Base-by-base conservation (phyloP, 106 monocot species). In the Allium fistulosum region DNA sequence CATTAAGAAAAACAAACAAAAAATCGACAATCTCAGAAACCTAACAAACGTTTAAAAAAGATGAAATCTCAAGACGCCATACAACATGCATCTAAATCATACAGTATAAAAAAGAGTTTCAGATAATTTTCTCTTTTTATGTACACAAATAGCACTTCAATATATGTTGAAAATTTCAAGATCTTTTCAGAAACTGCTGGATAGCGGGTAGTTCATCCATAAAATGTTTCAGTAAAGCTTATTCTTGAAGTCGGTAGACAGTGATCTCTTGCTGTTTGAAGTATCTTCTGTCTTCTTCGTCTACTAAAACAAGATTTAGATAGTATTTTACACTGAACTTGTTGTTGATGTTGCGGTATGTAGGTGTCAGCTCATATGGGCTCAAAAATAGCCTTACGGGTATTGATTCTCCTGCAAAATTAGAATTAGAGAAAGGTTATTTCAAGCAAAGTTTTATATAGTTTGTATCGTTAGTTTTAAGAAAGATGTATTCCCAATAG, bases 191-290 rank as follows among this genome's bases (percentile, higher is more conserved):
- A 61, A 59, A 59, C 17, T 10, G 8, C 61, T 11, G 27, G 17
- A 61, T 26, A 61, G 10, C 26, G 11, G 11, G 61, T 6, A 27
- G 3, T 61, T 9, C 2, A 2, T 61, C 14, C 6, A 13, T 17
- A 59, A 59, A 59, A 61, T 11, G 26, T 28, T 61, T 10, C 10
- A 10, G 2, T 61, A 12, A 4, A 28, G 28, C 26, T 45, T 60
- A 11, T 65, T 90, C 90, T 17, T 59, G 46, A 69, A 86, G 83
- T 28, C 90, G 90, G 73, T 80, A 90, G 48, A 90, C 65, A 13
- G 90, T 83, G 72, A 90, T 83, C 57, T 90, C 90, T 66, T 90
- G 90, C 74, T 90, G 90, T 66, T 90, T 90, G 85, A 90, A 90
- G 58, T 90, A 90, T 10, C 90, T 71, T 8, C 90, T 57, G 58